These are phyloP conservation scores for Podospora bellae-mahoneyi DNA, from an alignment of 495 filamentous ascomycete genomes.

Conservation along the genomic window DNA sequence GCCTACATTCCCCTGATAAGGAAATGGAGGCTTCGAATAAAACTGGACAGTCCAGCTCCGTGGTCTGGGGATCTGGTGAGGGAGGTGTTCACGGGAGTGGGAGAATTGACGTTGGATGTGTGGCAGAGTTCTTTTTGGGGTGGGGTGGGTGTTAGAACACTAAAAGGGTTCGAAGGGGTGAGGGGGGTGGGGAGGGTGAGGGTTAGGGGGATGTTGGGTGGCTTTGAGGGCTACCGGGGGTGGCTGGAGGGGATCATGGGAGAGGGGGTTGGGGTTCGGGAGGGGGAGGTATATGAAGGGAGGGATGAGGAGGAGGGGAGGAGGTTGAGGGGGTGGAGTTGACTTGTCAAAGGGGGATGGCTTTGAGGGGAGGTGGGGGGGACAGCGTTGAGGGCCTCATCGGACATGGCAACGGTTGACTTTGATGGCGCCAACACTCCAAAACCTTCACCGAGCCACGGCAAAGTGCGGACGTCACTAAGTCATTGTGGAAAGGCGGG, in stretches of 20 bases:
- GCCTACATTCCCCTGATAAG: neutral
- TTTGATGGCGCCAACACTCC: neutral
- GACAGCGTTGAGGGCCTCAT: too few relatives aligned
- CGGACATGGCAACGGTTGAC: neutral
- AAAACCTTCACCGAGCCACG: neutral
- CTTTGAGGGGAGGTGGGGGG: constrained; percentile 25
- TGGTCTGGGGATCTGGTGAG: neutral
- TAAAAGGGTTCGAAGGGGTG: neutral
- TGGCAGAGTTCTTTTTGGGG: constrained; percentile 39
- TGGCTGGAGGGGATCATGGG: constrained; percentile 1
- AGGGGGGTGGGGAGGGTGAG: constrained; percentile 1
- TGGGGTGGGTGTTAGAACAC: constrained; percentile 7
- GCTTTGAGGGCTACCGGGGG: neutral
- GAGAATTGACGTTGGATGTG: neutral
- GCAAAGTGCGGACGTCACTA: neutral
- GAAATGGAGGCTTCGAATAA: neutral
- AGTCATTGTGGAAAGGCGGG: neutral
- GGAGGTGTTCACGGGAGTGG: neutral
- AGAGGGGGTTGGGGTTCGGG: neutral
- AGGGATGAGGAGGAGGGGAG: constrained; percentile 1
- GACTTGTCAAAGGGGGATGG: constrained; percentile 31
- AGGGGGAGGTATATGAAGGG: constrained; percentile 6
- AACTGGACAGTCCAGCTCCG: neutral
- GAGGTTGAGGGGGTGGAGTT: constrained; percentile 8
- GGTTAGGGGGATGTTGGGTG: constrained; percentile 2